Percentiles rank a stretch among this genome's conserved stretches.
phyloP scores from a whole-genome alignment of 495 filamentous ascomycete species.

The Hypoxylon perforatum region DNA sequence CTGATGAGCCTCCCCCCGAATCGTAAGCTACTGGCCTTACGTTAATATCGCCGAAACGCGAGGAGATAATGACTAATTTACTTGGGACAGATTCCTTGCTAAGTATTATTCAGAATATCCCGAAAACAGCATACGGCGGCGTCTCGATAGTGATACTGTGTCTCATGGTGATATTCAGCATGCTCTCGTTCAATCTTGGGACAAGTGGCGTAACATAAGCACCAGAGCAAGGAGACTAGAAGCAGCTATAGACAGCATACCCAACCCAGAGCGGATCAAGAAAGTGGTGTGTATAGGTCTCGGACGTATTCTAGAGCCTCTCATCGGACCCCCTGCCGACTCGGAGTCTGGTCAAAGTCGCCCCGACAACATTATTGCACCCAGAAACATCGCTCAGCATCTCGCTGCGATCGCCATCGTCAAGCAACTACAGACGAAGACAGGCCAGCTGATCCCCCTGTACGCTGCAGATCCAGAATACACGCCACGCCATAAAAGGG shows the following conservation, averaged over 20 bases:
- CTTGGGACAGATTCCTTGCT: slow-evolving; percentile 6
- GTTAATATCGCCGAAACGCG: background rate
- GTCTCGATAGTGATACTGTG: background rate
- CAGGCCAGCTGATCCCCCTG: background rate
- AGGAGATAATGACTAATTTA: background rate
- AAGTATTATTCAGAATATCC: slow-evolving; percentile 11
- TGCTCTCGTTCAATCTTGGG: slow-evolving; percentile 14
- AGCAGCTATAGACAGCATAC: slow-evolving; percentile 22
- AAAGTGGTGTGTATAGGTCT: slow-evolving; percentile 30
- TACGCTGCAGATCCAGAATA: slow-evolving; percentile 32
- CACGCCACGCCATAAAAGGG: slow-evolving; percentile 8
- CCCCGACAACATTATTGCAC: background rate
- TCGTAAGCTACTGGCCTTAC: slow-evolving; percentile 4
- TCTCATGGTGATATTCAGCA: background rate
- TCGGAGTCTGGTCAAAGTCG: background rate
- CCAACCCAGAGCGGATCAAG: slow-evolving; percentile 17
- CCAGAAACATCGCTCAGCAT: slow-evolving; percentile 27
- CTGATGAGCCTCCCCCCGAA: slow-evolving; percentile 1
- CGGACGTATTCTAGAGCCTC: slow-evolving; percentile 3
- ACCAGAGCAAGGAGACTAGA: slow-evolving; percentile 11
- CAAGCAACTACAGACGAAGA: slow-evolving; percentile 17
- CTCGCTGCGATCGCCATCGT: slow-evolving; percentile 19
- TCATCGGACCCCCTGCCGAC: background rate
- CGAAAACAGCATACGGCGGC: background rate
- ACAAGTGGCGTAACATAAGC: slow-evolving; percentile 14